These are phyloP conservation scores for Aspergillus sclerotialis DNA, from an alignment of 2,329 filamentous ascomycete species.

Conservation along the genomic window DNA sequence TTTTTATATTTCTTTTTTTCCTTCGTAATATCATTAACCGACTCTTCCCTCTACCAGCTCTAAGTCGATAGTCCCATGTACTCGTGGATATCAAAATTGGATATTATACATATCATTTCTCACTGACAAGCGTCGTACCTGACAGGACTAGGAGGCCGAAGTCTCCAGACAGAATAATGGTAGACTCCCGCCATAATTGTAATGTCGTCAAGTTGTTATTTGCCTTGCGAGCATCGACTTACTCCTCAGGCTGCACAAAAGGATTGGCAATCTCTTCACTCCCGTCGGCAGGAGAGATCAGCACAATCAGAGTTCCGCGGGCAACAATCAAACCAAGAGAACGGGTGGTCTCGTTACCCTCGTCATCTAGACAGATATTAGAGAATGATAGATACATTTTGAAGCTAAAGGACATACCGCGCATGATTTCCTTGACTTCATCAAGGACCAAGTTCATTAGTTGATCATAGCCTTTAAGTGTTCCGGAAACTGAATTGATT, in stretches of 20 bases:
- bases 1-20: too few relatives aligned
- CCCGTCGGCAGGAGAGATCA: slow-evolving; percentile 87
- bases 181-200: too few relatives aligned
- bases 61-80: too few relatives aligned
- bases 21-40: too few relatives aligned
- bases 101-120: neutral
- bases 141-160: too few relatives aligned
- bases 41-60: too few relatives aligned
- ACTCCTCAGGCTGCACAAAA: slow-evolving; percentile 69
- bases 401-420: slow-evolving; percentile 53
- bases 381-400: slow-evolving; percentile 1
- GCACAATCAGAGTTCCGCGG: slow-evolving; percentile 82
- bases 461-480: slow-evolving; percentile 90
- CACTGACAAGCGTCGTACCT: neutral
- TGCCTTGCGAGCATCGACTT: slow-evolving; percentile 13
- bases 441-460: slow-evolving; percentile 97
- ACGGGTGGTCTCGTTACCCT: slow-evolving; percentile 78
- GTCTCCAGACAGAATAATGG: too few relatives aligned
- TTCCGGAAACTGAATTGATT: slow-evolving; percentile 62
- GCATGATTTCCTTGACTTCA: slow-evolving; percentile 82
- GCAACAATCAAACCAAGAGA: slow-evolving; percentile 82
- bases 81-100: too few relatives aligned
- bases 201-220: too few relatives aligned
- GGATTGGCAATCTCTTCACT: slow-evolving; percentile 96
- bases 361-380: slow-evolving; percentile 61